A percentile compares a stretch with the other conserved stretches of the same genome.
Conservation (phyloP, 306 rosid genomes). For the Cyamopsis tetragonoloba region DNA sequence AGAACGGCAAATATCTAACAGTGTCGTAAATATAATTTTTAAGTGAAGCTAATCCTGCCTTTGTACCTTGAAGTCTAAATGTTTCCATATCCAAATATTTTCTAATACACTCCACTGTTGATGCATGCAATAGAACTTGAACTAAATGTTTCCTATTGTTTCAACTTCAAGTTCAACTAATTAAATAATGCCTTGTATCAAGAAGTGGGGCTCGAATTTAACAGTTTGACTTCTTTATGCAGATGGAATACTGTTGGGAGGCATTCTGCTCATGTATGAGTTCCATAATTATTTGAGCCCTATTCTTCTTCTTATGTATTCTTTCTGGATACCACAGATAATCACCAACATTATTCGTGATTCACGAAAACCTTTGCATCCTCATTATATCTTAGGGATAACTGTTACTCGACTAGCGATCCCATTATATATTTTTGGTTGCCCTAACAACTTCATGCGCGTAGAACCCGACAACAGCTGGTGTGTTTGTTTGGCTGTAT, state of each 20-base stretch:
- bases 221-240: conserved; percentile 39
- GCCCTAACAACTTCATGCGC: conserved; percentile 96
- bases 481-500: conserved; percentile 65
- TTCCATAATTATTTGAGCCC: conserved; percentile 79
- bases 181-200: not conserved
- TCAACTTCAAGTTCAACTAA: too few relatives aligned
- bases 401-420: conserved; percentile 76
- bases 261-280: conserved; percentile 88
- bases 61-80: not conserved
- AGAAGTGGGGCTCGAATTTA: conserved; percentile 25
- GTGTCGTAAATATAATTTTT: not conserved
- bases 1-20: not conserved
- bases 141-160: not conserved
- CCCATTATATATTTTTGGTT: conserved; percentile 81
- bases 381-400: conserved; percentile 81
- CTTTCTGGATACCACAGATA: conserved; percentile 97
- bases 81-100: not conserved
- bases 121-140: conserved; percentile 1
- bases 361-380: conserved; percentile 93
- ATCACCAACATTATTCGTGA: conserved; percentile 78
- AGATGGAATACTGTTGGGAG: conserved; percentile 97
- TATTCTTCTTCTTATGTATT: conserved; percentile 75
- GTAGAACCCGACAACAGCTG: conserved; percentile 68
- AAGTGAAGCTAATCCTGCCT: not conserved
- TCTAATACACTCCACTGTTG: not conserved